Evolutionary conservation across 1,139 yeast genomes (phyloP).

Genomic region (Lodderomyces elongisporus): DNA sequence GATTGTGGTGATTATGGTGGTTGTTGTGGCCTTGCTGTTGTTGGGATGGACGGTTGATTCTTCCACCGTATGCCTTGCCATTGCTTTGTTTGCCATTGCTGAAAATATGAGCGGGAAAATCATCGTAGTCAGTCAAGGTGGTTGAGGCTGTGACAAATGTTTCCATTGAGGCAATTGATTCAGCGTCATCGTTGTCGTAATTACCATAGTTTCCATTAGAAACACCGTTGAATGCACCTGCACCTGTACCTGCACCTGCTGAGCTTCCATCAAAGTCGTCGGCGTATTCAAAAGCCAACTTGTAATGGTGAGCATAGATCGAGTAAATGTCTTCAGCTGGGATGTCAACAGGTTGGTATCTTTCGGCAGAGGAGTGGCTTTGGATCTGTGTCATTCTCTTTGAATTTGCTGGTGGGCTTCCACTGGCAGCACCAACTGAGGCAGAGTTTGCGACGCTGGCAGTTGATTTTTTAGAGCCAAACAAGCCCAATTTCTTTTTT

Average conservation of each 20-base stretch:
- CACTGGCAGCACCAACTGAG: constrained; percentile 10
- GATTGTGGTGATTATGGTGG: no score
- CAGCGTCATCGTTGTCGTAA: constrained; percentile 17
- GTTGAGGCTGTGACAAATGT: constrained; percentile 38
- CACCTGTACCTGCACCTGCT: constrained; percentile 8
- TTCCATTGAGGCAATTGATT: constrained; percentile 26
- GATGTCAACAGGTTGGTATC: constrained; percentile 22
- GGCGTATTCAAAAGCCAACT: constrained; percentile 21
- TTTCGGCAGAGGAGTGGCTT: constrained; percentile 26
- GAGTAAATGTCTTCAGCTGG: constrained; percentile 21
- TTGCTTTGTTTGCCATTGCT: constrained; percentile 6
- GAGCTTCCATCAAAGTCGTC: constrained; percentile 17
- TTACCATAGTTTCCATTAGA: constrained; percentile 14
- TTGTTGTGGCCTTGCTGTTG: constrained; percentile 6
- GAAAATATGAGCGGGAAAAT: constrained; percentile 11
- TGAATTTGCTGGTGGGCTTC: constrained; percentile 17
- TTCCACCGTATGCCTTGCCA: constrained; percentile 11
- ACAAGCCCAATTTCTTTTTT: constrained; percentile 20
- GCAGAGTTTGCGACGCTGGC: constrained; percentile 11
- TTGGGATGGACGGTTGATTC: constrained; percentile 10
- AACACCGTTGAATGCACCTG: constrained; percentile 10
- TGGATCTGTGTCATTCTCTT: constrained; percentile 29
- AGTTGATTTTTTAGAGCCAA: constrained; percentile 14
- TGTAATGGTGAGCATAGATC: constrained; percentile 22
- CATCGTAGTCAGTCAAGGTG: constrained; percentile 23